phyloP scores from a whole-genome alignment of 768 basidiomycete species.

The Russula ochroleuca region DNA sequence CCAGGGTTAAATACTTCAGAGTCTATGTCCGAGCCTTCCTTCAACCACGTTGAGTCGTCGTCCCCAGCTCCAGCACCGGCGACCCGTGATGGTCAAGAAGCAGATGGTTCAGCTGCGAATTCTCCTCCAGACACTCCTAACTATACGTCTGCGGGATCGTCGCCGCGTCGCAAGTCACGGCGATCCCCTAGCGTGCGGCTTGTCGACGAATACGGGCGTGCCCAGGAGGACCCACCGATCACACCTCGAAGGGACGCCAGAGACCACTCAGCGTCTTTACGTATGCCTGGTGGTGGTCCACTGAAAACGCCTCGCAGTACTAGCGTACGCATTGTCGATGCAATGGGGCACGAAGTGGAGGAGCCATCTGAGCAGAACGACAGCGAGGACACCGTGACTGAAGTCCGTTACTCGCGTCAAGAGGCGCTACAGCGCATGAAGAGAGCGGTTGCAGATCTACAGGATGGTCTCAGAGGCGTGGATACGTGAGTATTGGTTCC shows the following conservation, averaged over 20 bases:
- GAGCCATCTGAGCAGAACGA: conserved; percentile 30
- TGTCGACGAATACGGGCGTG: conserved; percentile 63
- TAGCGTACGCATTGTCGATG: conserved; percentile 61
- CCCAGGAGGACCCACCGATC: conserved; percentile 10
- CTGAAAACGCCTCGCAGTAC: conserved; percentile 34
- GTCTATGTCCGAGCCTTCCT: conserved; percentile 26
- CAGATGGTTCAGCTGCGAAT: neutral
- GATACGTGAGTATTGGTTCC: conserved; percentile 46
- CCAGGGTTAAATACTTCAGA: conserved; percentile 1
- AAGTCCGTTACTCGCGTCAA: conserved; percentile 38
- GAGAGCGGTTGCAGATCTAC: conserved; percentile 54
- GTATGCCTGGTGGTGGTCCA: conserved; percentile 22
- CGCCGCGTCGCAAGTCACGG: conserved; percentile 37
- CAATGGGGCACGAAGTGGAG: conserved; percentile 60
- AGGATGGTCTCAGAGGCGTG: conserved; percentile 50
- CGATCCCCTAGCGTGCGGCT: conserved; percentile 55
- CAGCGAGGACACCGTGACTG: conserved; percentile 27
- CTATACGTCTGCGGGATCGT: conserved; percentile 24
- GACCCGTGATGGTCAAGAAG: neutral
- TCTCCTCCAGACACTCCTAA: conserved; percentile 27
- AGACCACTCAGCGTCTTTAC: conserved; percentile 28
- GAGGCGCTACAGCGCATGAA: conserved; percentile 57
- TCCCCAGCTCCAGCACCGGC: conserved; percentile 11
- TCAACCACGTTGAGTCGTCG: conserved; percentile 23
- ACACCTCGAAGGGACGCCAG: conserved; percentile 24